Evolutionary conservation across 306 rosid genomes (phyloP).

Genomic region (Purshia tridentata): DNA sequence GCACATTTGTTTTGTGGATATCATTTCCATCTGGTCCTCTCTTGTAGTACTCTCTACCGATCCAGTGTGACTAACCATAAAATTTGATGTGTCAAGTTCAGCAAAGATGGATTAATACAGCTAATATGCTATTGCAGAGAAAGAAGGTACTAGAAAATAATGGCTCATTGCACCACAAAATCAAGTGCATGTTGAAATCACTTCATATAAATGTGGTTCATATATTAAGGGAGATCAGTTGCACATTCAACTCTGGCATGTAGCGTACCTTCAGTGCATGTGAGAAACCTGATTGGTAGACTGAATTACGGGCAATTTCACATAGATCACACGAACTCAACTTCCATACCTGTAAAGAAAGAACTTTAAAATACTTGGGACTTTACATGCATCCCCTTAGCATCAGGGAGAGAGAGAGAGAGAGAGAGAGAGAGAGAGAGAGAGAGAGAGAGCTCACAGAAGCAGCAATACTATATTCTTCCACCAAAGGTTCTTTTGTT

Average conservation of each 20-base stretch:
- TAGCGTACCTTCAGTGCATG: slow-evolving; percentile 82
- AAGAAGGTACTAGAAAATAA: background rate
- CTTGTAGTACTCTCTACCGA: slow-evolving; percentile 80
- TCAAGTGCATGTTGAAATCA: background rate
- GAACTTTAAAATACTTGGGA: background rate
- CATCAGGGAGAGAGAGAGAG: background rate
- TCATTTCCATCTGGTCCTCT: slow-evolving; percentile 97
- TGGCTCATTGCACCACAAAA: background rate
- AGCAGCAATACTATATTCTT: slow-evolving; percentile 98
- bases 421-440: slow-evolving; percentile 29
- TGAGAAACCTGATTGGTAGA: slow-evolving; percentile 92
- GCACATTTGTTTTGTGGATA: slow-evolving; percentile 89
- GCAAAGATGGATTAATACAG: background rate
- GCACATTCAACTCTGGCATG: background rate
- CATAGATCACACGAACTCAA: slow-evolving; percentile 93
- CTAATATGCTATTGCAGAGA: background rate
- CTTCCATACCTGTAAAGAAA: slow-evolving; percentile 79
- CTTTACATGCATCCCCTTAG: slow-evolving; percentile 2
- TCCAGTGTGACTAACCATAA: slow-evolving; percentile 81
- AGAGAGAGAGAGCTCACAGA: slow-evolving; percentile 62
- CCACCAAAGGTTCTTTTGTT: slow-evolving; percentile 96
- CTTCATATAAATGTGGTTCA: background rate
- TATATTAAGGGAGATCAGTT: background rate
- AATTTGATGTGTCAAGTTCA: slow-evolving; percentile 19
- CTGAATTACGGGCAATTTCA: slow-evolving; percentile 96